Conservation (phyloP, 78 protist genomes). For the slime mould (Dictyostelium discoideum) region DNA sequence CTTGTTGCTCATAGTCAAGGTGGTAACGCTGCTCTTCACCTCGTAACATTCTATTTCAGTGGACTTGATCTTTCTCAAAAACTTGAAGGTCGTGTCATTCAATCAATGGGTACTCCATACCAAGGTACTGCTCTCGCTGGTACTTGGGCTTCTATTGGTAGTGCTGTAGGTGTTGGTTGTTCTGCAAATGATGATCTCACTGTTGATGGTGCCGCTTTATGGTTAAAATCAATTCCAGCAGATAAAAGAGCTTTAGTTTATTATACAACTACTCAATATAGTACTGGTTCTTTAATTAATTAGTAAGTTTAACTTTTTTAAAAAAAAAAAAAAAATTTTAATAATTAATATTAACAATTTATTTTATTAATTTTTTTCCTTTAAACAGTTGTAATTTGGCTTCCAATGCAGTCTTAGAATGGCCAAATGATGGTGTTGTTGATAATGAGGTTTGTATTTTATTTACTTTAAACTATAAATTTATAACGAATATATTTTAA, state of each 20-base stretch:
- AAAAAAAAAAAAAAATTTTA: not conserved
- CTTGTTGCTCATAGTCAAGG: conserved; percentile 83
- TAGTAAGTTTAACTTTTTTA: not conserved
- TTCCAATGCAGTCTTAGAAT: conserved; percentile 64
- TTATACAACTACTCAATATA: conserved; percentile 71
- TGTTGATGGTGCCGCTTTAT: conserved; percentile 82
- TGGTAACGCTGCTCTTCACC: conserved; percentile 69
- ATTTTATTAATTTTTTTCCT: too few relatives aligned
- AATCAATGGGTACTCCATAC: conserved; percentile 83
- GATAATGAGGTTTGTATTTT: conserved; percentile 16
- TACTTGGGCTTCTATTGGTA: conserved; percentile 69
- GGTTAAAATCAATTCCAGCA: conserved; percentile 72
- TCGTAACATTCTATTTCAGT: conserved; percentile 54
- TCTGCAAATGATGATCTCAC: conserved; percentile 74
- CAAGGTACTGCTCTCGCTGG: conserved; percentile 84
- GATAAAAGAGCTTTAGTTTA: conserved; percentile 65
- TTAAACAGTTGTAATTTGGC: conserved; percentile 57
- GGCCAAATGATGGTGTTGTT: conserved; percentile 86
- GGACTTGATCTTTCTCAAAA: conserved; percentile 37
- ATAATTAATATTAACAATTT: not conserved
- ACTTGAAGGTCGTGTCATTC: conserved; percentile 65
- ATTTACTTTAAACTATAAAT: too few relatives aligned
- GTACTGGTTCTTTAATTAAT: conserved; percentile 67
- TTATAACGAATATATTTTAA: too few relatives aligned
- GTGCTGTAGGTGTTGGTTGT: conserved; percentile 78